Evolutionary conservation across 139 green algal genomes (phyloP).

Genomic region (Nannochloris sp.): DNA sequence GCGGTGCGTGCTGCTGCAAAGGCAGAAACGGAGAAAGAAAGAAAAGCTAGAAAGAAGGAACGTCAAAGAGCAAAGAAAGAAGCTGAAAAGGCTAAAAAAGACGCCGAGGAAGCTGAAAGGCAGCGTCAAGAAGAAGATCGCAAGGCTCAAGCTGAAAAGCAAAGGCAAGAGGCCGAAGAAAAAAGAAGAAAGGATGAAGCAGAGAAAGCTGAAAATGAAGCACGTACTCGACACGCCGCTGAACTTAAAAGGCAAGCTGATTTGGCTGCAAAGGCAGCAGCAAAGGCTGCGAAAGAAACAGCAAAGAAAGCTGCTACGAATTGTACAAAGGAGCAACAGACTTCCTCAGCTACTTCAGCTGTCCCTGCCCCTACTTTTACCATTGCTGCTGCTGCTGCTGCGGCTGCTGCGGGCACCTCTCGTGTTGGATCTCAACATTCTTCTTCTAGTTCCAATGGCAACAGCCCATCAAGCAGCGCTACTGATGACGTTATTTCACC

Average conservation of each 20-base stretch:
- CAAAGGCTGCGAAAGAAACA: neutral
- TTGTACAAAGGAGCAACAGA: neutral
- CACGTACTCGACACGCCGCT: conserved; percentile 8
- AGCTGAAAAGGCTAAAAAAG: conserved; percentile 40
- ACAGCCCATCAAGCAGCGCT: neutral
- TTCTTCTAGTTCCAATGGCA: too few relatives aligned
- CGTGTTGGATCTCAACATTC: too few relatives aligned
- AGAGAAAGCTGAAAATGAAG: conserved; percentile 13
- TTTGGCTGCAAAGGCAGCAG: neutral
- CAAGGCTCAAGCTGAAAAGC: conserved; percentile 9
- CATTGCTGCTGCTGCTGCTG: neutral
- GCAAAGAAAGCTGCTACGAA: conserved; percentile 1
- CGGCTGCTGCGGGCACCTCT: neutral
- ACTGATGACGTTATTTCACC: too few relatives aligned
- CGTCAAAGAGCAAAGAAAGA: conserved; percentile 39
- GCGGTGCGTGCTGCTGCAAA: conserved; percentile 43
- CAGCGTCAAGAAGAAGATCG: conserved; percentile 8
- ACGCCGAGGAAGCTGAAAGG: conserved; percentile 34
- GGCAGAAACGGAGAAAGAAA: conserved; percentile 58
- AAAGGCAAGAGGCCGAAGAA: conserved; percentile 22
- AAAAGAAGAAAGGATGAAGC: conserved; percentile 22
- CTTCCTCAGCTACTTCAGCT: neutral
- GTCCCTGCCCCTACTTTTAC: neutral
- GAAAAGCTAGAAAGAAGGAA: conserved; percentile 71
- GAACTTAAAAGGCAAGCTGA: conserved; percentile 3